phyloP scores from a whole-genome alignment of 2,329 filamentous ascomycete species.

The Penicillium nordicum region DNA sequence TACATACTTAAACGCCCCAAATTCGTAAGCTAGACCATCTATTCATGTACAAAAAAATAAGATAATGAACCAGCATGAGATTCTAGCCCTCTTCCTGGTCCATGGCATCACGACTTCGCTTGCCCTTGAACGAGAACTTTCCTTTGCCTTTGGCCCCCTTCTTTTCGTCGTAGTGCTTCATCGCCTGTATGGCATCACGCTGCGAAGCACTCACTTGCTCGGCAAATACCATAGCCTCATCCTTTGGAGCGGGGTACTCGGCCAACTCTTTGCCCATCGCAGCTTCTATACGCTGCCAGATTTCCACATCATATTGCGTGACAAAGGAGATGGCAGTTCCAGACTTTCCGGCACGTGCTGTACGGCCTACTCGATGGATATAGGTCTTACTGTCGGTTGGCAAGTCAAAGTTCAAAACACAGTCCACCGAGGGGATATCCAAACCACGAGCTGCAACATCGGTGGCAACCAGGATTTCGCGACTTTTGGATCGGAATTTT shows the following conservation, averaged over 20 bases:
- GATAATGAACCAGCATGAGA: not conserved
- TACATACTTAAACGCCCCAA: conserved; percentile 5
- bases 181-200: conserved; percentile 70
- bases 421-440: conserved; percentile 86
- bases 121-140: conserved; percentile 51
- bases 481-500: conserved; percentile 78
- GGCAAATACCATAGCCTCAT: conserved; percentile 80
- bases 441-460: conserved; percentile 92
- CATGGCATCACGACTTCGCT: conserved; percentile 62
- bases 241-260: conserved; percentile 68
- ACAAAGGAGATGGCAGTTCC: conserved; percentile 73
- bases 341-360: conserved; percentile 79
- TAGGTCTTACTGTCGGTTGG: conserved; percentile 86
- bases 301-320: conserved; percentile 83
- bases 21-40: conserved; percentile 7
- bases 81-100: conserved; percentile 68
- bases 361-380: conserved; percentile 83
- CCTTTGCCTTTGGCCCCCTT: conserved; percentile 50
- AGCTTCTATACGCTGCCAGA: conserved; percentile 76
- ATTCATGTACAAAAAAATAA: conserved; percentile 9
- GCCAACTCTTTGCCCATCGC: conserved; percentile 73
- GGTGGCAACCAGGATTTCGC: conserved; percentile 83
- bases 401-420: conserved; percentile 82
- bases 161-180: conserved; percentile 76
- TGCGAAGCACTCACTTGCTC: conserved; percentile 67